Evolutionary conservation across 2,329 filamentous ascomycete genomes (phyloP), one percentile per base, ranked within the genome.

Genomic region (Xylariales sp.): DNA sequence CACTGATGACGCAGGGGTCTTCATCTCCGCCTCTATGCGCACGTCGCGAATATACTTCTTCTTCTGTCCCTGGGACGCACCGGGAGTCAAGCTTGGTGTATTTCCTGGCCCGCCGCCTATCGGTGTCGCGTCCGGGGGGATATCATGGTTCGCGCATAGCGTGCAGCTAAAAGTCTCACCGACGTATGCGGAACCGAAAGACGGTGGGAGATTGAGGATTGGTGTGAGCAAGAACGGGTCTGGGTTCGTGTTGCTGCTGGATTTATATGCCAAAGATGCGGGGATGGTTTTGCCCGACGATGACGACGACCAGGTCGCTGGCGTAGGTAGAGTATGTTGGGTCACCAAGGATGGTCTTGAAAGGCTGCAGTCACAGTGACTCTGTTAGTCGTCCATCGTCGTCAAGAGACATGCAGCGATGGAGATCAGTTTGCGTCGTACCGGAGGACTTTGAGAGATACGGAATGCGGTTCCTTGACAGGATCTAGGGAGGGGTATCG

Each of bases 161-260:
- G 91, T 95, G 64, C 93, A 98, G 47, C 84, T 83, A 64, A 98
- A 97, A 0, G 84, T 88, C 67, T 97, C 90, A 52, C 93, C 93
- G 15, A 97, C 91, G 60, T 96, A 96, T 7, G 91, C 90, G 11
- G 88, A 91, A 30, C 90, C 91, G 60, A 98, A 97, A 0, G 88
- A 85, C 13, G 89, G 83, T 8, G 93, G 91, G 2, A 97, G 81
- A 32, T 88, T 93, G 52, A 97, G 76, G 37, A 81, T 70, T 1
- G 78, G 78, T 23, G 72, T 74, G 45, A 83, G 70, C 42, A 81
- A 59, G 57, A 79, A 79, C 6, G 75, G 72, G 12, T 67, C 61
- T 4, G 74, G 66, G 46, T 76, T 78, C 20, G 71, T 70, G 38
- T 56, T 52, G 43, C 53, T 50, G 38, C 52, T 53, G 19, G 63